Conservation (phyloP, 805 yeast species). For the Metschnikowia koreensis region DNA sequence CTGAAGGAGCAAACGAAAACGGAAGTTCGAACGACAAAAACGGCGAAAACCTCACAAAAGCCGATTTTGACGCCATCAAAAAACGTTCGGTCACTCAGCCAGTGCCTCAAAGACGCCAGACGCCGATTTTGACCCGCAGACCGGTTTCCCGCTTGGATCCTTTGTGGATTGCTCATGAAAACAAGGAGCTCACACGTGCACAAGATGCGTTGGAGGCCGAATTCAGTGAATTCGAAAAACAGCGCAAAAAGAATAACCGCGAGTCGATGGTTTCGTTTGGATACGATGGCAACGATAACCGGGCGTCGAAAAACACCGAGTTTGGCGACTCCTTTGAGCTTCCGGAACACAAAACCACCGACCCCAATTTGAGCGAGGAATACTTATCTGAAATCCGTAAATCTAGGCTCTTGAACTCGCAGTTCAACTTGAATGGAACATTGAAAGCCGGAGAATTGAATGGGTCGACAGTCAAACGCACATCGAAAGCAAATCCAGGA, state of each 20-base stretch:
- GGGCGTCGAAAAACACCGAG: conserved; percentile 20
- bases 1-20: conserved; percentile 27
- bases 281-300: conserved; percentile 19
- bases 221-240: conserved; percentile 21
- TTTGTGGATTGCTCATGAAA: conserved; percentile 51
- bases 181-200: conserved; percentile 43
- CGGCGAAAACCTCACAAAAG: conserved; percentile 31
- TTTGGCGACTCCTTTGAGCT: conserved; percentile 27
- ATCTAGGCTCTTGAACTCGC: conserved; percentile 44
- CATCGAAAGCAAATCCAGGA: background rate
- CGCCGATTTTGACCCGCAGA: conserved; percentile 46
- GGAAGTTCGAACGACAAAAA: background rate
- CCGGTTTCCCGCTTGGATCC: conserved; percentile 60
- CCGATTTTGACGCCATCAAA: conserved; percentile 45
- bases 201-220: conserved; percentile 42
- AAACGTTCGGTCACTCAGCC: conserved; percentile 49
- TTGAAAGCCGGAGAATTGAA: conserved; percentile 6
- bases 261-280: conserved; percentile 37
- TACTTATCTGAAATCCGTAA: conserved; percentile 45
- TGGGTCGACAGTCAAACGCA: conserved; percentile 6
- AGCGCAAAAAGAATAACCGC: conserved; percentile 21
- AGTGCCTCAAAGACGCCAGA: conserved; percentile 28
- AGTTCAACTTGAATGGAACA: conserved; percentile 27
- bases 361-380: conserved; percentile 40
- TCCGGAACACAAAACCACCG: conserved; percentile 37